Evolutionary conservation across 2,329 filamentous ascomycete species (phyloP), one percentile per base, ranked within the genome.

Genomic region (Malbranchea zuffiana): DNA sequence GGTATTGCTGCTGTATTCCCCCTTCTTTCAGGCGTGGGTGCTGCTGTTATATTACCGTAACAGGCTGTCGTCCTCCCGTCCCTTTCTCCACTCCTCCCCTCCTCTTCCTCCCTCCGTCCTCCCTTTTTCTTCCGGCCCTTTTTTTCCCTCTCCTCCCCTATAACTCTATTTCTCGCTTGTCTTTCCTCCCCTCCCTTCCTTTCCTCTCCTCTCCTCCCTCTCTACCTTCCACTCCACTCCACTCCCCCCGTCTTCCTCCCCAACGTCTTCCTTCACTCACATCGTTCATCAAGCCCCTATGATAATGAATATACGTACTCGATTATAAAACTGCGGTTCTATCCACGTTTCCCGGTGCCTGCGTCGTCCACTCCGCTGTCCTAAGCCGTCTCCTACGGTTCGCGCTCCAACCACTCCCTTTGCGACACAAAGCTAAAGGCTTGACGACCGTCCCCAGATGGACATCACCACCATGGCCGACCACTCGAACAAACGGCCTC

Each of bases 181-280:
- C 35, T 27, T 47, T 15, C 26, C 28, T 34, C 51, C 60, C 31
- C 66, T 78, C 1, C 75, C 4, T 61, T 66, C 4, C 67, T 74
- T 46, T 61, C 68, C 11, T 74, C 75, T 23, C 69, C 85, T 25
- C 64, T 75, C 13, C 68, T 86, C 8, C 60, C 87, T 49, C 44
- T 48, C 40, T 44, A 50, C 31, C 18, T 10, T 29, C 25, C 18
- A 11, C 29, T 37, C 13, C 19, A 19, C 15, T 19, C 16, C 8
- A 41, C 13, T 49, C 17, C 15, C 45, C 44, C 44, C 42, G 35
- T 47, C 44, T 36, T 44, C 29, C 16, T n/a, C 29, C 12, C 29
- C 11, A 32, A 13, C 4, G 11, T 17, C n/a, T 13, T 15, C 17
- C 16, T 25, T 19, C 17, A 13, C 29, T 5, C 29, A 32, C 12